These are phyloP conservation scores for Pisolithus microcarpus DNA, from an alignment of 768 basidiomycete genomes.

Conservation along the genomic window DNA sequence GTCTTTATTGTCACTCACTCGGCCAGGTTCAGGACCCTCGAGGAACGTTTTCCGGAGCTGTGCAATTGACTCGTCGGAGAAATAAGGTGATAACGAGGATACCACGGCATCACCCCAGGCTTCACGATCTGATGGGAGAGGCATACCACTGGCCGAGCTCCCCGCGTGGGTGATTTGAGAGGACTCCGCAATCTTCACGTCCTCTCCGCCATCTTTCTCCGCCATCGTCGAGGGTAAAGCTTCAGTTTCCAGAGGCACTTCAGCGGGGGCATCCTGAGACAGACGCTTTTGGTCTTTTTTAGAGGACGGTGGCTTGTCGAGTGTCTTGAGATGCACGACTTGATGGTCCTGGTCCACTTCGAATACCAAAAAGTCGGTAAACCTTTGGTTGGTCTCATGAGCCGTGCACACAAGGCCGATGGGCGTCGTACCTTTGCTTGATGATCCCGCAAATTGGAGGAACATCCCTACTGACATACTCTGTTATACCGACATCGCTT, in stretches of 20 bases:
- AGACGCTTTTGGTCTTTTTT: constrained; percentile 34
- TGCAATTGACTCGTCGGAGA: constrained; percentile 52
- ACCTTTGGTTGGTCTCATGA: constrained; percentile 41
- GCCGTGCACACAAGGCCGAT: neutral
- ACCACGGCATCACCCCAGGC: constrained; percentile 66
- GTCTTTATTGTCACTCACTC: constrained; percentile 55
- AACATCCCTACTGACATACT: constrained; percentile 68
- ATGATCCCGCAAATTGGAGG: constrained; percentile 85
- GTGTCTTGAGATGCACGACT: constrained; percentile 72
- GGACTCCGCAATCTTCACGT: neutral
- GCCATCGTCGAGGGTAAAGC: constrained; percentile 9
- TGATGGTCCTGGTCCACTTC: constrained; percentile 82
- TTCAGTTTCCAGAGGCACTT: constrained; percentile 9
- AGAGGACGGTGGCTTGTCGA: constrained; percentile 58
- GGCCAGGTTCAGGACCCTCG: constrained; percentile 75
- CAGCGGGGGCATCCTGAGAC: constrained; percentile 13
- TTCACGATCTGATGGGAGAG: constrained; percentile 22
- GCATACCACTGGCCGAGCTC: neutral
- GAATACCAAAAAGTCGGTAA: constrained; percentile 93
- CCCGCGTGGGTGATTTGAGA: constrained; percentile 4
- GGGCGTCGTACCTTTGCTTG: constrained; percentile 73
- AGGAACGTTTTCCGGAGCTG: constrained; percentile 68
- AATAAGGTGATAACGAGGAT: constrained; percentile 49
- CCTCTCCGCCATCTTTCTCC: constrained; percentile 4
- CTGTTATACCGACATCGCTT: constrained; percentile 83